Evolutionary conservation across 495 filamentous ascomycete species (phyloP).

Genomic region (Entonaema liquescens): DNA sequence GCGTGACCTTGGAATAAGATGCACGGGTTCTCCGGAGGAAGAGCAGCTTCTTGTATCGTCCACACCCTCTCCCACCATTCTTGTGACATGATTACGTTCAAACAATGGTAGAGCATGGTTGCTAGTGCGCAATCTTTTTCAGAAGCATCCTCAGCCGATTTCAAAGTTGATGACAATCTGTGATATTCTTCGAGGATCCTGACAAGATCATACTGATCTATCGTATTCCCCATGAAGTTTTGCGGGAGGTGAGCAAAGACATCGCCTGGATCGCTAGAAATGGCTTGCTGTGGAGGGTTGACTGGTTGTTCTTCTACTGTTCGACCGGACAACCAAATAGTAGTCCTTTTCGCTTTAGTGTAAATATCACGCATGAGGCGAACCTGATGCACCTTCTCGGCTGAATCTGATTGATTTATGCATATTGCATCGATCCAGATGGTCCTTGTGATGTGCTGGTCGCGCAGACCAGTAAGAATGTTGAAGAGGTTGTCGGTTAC

Average conservation of each 20-base stretch:
- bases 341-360: constrained; percentile 1
- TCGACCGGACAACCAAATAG: constrained; percentile 15
- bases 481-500: neutral
- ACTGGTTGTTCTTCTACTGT: neutral
- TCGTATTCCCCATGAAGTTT: neutral
- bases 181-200: neutral
- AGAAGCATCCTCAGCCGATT: neutral
- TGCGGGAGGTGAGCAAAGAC: neutral
- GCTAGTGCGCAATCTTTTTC: neutral
- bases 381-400: constrained; percentile 40
- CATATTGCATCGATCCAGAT: constrained; percentile 48
- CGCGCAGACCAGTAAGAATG: constrained; percentile 7
- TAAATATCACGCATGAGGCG: constrained; percentile 40
- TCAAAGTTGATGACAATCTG: neutral
- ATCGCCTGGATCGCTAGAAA: neutral
- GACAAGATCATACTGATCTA: constrained; percentile 20
- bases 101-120: neutral
- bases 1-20: constrained; percentile 4
- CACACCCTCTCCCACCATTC: constrained; percentile 25
- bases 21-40: neutral
- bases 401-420: constrained; percentile 41
- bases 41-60: constrained; percentile 22
- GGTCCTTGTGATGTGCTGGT: neutral
- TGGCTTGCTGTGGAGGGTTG: neutral
- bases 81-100: neutral